Base-by-base conservation (phyloP, 164 flowering plant species). In the Berberis thunbergii region DNA sequence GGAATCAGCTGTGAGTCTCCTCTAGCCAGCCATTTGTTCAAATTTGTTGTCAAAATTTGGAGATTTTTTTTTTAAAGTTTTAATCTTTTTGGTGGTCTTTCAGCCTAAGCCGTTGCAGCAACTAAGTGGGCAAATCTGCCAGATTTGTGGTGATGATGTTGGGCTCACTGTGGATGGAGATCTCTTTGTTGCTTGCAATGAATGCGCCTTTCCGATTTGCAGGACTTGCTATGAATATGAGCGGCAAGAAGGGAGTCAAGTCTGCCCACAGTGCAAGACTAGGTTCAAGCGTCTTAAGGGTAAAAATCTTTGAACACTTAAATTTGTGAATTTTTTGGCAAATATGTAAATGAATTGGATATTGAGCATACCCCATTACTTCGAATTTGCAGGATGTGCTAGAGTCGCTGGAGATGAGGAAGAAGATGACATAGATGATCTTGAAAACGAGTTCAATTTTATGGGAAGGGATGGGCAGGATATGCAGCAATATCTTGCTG, bases 321-420 rank as follows among this genome's bases (percentile, higher is more conserved):
- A 45, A 58, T 46, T 9, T 59, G 1, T 45, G 6, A n/a, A 53
- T 59, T 9, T 55, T 26, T 56, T 42, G 52, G 9, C 41, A 38
- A 45, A 3, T 50, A 41, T 60, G 49, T 57, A 2, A 10, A 5
- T 7, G 45, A 39, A 42, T 57, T 41, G 7, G 10, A 26, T 4
- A 2, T 57, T 55, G 58, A 11, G n/a, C 1, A 10, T 52, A 11
- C 26, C 26, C 26, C 26, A 26, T 26, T 7, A 6, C n/a, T 43
- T 46, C 9, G 42, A 44, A 61, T 54, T 62, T 65, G 45, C 77
- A 84, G 89, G 89, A n/a, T 72, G 81, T 66, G 78, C 86, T 3
- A 80, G 86, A 70, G 88, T 84, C 38, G 77, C 73, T 2, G 88
- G 88, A 0, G 86, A 84, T 63, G 88, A 84, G 41, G 88, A 84